These are phyloP conservation scores for Solanum neorickii DNA, from an alignment of 257 asterid species.

Conservation along the genomic window DNA sequence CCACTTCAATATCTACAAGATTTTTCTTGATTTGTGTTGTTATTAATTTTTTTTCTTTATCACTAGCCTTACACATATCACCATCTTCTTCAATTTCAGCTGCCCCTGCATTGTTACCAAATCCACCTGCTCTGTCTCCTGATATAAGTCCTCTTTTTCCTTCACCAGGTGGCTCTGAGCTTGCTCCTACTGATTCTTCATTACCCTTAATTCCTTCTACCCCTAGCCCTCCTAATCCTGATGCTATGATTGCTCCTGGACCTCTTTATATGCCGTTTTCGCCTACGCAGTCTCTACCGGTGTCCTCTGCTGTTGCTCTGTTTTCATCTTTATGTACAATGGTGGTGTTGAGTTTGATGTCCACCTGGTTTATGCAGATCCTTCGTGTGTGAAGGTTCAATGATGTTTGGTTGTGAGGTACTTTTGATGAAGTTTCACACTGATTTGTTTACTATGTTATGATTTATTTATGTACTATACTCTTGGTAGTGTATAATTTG, in stretches of 20 bases:
- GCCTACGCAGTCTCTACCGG: constrained; percentile 32
- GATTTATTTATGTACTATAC: neutral
- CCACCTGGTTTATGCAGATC: neutral
- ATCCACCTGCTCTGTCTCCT: constrained; percentile 54
- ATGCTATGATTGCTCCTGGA: constrained; percentile 41
- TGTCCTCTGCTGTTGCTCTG: constrained; percentile 29
- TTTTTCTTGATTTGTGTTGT: constrained; percentile 9
- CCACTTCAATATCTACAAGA: neutral
- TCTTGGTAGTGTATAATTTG: neutral
- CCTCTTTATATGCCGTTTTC: constrained; percentile 28
- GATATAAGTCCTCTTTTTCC: constrained; percentile 72
- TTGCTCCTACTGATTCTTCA: constrained; percentile 60
- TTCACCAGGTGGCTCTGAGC: constrained; percentile 59
- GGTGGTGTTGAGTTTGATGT: constrained; percentile 9
- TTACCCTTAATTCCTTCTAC: constrained; percentile 75
- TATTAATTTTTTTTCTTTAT: neutral
- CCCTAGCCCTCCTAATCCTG: constrained; percentile 93
- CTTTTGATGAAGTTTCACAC: neutral
- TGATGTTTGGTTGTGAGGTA: neutral
- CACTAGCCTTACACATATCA: neutral
- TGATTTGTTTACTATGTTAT: neutral
- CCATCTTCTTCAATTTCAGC: constrained; percentile 62
- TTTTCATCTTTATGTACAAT: neutral
- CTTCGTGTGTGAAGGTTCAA: neutral
- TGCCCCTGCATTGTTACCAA: constrained; percentile 72